phyloP scores from a whole-genome alignment of 148 eudicot genomes.

The Pharnaceum exiguum region DNA sequence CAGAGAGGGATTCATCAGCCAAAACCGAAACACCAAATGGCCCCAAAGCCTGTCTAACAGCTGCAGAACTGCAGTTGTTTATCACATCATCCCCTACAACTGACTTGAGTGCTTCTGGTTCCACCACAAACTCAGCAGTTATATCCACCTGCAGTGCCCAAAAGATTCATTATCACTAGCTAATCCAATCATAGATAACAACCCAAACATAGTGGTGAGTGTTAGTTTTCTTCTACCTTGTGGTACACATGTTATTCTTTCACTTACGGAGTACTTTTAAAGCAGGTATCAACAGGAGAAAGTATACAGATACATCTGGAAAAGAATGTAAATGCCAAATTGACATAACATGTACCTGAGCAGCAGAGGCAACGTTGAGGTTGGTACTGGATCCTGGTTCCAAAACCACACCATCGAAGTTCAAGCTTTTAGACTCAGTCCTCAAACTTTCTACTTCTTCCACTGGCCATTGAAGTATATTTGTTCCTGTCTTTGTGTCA shows the following conservation, averaged over 20 bases:
- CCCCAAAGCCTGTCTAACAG: slow-evolving; percentile 54
- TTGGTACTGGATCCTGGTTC: slow-evolving; percentile 60
- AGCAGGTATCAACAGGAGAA: not conserved
- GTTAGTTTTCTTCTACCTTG: not conserved
- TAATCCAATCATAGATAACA: not conserved
- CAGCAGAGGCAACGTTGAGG: slow-evolving; percentile 50
- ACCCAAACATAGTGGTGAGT: no score
- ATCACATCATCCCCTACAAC: slow-evolving; percentile 43
- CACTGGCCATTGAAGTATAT: slow-evolving; percentile 80
- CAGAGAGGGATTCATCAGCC: slow-evolving; percentile 60
- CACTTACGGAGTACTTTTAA: not conserved
- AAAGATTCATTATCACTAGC: slow-evolving; percentile 1
- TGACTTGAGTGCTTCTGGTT: slow-evolving; percentile 37
- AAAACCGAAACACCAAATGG: slow-evolving; percentile 85
- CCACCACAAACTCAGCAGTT: slow-evolving; percentile 57
- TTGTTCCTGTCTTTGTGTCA: slow-evolving; percentile 69
- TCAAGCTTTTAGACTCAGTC: slow-evolving; percentile 28
- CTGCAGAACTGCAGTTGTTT: slow-evolving; percentile 59
- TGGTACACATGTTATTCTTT: not conserved
- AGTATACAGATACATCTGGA: not conserved
- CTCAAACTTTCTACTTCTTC: slow-evolving; percentile 66
- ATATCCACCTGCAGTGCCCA: slow-evolving; percentile 55
- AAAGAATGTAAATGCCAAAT: not conserved
- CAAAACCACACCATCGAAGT: slow-evolving; percentile 30
- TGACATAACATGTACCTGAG: slow-evolving; percentile 44